Conservation (phyloP, 805 yeast genomes). For the Yarrowia sp. region DNA sequence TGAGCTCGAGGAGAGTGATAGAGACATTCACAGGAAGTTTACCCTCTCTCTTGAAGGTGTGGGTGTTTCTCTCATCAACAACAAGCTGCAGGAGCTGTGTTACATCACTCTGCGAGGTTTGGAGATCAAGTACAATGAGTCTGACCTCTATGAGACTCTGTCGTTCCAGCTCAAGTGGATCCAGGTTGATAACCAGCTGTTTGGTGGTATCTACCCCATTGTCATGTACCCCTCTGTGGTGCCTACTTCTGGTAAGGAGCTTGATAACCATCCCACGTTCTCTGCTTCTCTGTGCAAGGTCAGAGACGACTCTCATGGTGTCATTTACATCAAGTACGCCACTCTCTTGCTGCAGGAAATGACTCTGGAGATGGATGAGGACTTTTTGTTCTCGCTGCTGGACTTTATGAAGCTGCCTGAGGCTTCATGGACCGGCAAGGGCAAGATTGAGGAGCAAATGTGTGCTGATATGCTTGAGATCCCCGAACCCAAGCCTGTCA, state of each 20-base stretch:
- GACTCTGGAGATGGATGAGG: conserved; percentile 91
- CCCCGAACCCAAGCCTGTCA: conserved; percentile 64
- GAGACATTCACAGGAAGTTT: conserved; percentile 52
- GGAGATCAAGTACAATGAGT: conserved; percentile 75
- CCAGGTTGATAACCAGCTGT: conserved; percentile 88
- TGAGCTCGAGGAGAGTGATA: conserved; percentile 47
- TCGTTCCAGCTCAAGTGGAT: conserved; percentile 88
- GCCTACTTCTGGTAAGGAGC: conserved; percentile 78
- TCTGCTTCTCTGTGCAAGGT: conserved; percentile 81
- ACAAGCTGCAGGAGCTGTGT: conserved; percentile 70
- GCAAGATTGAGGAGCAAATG: conserved; percentile 46
- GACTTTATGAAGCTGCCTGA: conserved; percentile 82
- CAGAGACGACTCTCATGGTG: conserved; percentile 88
- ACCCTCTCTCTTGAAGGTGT: conserved; percentile 69
- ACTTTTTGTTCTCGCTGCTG: conserved; percentile 74
- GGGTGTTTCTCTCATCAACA: conserved; percentile 80
- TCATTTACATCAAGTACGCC: conserved; percentile 84
- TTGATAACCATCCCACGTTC: conserved; percentile 85
- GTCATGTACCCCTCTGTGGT: conserved; percentile 85
- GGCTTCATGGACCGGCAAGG: conserved; percentile 61
- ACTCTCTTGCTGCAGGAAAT: conserved; percentile 85
- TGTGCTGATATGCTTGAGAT: conserved; percentile 63
- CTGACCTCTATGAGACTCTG: conserved; percentile 77
- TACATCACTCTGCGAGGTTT: conserved; percentile 80
- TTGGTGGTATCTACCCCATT: conserved; percentile 85